These are phyloP conservation scores for Polytolypa hystricis DNA, from an alignment of 2,329 filamentous ascomycete genomes.

Conservation along the genomic window DNA sequence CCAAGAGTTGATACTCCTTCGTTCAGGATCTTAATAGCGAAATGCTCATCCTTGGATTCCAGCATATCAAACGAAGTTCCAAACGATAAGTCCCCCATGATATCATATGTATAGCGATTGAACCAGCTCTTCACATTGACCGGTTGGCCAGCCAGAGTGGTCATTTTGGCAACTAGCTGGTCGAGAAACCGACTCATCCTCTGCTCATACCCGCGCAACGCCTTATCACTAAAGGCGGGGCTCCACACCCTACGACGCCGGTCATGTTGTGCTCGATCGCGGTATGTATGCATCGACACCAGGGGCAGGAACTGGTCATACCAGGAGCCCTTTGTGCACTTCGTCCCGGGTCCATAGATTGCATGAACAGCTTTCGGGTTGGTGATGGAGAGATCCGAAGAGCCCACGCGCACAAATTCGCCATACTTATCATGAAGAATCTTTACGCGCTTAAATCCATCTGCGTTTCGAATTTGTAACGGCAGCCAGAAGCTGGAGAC, in stretches of 20 bases:
- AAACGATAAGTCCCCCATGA: constrained; percentile 37
- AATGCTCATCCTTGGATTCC: constrained; percentile 19
- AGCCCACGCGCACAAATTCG: constrained; percentile 26
- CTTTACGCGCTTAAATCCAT: constrained; percentile 19
- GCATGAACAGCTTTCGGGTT: constrained; percentile 25
- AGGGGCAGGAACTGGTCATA: constrained; percentile 28
- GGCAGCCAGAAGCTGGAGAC: constrained; percentile 21
- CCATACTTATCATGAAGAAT: constrained; percentile 26
- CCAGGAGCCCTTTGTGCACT: constrained; percentile 31
- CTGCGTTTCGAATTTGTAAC: constrained; percentile 12
- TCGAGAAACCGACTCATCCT: constrained; percentile 23
- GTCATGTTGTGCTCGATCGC: constrained; percentile 28
- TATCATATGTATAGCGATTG: constrained; percentile 34
- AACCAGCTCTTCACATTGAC: constrained; percentile 32
- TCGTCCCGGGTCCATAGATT: constrained; percentile 28
- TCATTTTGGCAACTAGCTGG: constrained; percentile 15
- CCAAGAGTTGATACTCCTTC: constrained; percentile 12
- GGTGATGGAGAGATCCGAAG: constrained; percentile 25
- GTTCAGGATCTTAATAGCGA: constrained; percentile 9
- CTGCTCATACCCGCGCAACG: constrained; percentile 32
- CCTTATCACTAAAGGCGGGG: constrained; percentile 30
- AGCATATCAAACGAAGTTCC: constrained; percentile 31
- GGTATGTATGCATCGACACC: constrained; percentile 28
- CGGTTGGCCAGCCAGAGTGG: constrained; percentile 12
- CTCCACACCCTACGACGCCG: constrained; percentile 31